Conservation (phyloP, 129 eudicot species). For the Arctium minus region DNA sequence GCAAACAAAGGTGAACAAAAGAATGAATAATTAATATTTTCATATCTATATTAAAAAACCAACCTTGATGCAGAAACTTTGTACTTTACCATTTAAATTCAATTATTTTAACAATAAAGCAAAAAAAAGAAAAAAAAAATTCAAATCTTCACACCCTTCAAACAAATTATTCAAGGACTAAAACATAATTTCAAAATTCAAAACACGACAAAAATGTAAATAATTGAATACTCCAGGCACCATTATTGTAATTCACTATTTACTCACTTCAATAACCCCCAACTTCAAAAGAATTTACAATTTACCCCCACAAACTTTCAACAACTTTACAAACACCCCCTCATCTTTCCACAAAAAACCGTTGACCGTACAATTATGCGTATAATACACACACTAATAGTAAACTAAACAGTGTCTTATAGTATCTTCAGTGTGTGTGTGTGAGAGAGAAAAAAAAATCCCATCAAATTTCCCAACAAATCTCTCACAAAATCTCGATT, state of each 20-base stretch:
- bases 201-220: slow-evolving; percentile 15
- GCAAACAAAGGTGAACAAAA: background rate
- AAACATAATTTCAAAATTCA: background rate
- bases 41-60: background rate
- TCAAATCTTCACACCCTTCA: background rate
- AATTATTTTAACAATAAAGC: too few relatives aligned
- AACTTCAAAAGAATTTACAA: too few relatives aligned
- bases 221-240: slow-evolving; percentile 17
- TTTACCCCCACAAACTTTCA: slow-evolving; percentile 14
- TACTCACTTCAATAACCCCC: background rate
- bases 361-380: slow-evolving; percentile 28
- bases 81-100: too few relatives aligned
- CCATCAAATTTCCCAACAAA: slow-evolving; percentile 20
- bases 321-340: background rate
- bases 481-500: background rate
- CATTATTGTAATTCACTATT: slow-evolving; percentile 24
- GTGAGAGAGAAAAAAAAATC: slow-evolving; percentile 16
- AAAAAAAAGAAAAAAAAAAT: background rate
- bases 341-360: background rate
- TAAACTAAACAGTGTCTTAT: background rate
- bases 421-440: background rate
- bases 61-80: background rate
- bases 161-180: background rate
- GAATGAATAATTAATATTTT: too few relatives aligned
- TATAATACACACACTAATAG: slow-evolving; percentile 13